Percentiles rank a stretch among this genome's conserved stretches.
Conservation (phyloP, 2,329 filamentous ascomycete genomes). For the Paramyrothecium roridum region DNA sequence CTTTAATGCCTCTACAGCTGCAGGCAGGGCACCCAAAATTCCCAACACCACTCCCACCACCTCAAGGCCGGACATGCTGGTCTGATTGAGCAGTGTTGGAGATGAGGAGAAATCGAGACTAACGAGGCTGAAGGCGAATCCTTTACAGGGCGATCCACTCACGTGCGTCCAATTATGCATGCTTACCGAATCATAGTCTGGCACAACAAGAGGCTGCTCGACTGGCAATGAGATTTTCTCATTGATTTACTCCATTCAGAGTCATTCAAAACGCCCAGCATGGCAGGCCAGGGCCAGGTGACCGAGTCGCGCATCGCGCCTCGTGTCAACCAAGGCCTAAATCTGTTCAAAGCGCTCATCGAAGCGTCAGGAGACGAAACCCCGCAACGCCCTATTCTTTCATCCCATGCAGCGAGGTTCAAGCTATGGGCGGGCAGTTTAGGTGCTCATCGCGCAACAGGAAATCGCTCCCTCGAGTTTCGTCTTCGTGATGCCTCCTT, state of each 20-base stretch:
- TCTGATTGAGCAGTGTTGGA: not conserved
- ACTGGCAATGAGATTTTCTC: not conserved
- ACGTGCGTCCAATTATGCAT: not conserved
- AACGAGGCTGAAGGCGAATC: not conserved
- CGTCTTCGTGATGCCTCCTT: conserved; percentile 15
- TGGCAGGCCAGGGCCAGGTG: not conserved
- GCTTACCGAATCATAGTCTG: not conserved
- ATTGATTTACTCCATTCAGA: not conserved
- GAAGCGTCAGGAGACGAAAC: not conserved
- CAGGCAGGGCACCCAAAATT: conserved; percentile 2
- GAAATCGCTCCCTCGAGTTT: conserved; percentile 14
- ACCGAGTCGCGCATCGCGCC: not conserved
- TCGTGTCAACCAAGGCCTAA: not conserved
- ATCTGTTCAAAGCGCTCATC: not conserved
- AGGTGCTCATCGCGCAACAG: conserved; percentile 11
- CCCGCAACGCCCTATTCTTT: not conserved
- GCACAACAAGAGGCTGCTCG: not conserved
- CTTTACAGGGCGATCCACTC: not conserved
- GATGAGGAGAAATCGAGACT: not conserved
- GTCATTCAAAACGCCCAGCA: not conserved
- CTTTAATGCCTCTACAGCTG: conserved; percentile 4
- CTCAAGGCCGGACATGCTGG: conserved; percentile 5
- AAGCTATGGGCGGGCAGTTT: conserved; percentile 15
- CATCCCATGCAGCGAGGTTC: conserved; percentile 6
- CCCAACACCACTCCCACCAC: conserved; percentile 2